These are phyloP conservation scores for Rhinocladiella mackenziei DNA, from an alignment of 2,329 filamentous ascomycete genomes.

Conservation along the genomic window DNA sequence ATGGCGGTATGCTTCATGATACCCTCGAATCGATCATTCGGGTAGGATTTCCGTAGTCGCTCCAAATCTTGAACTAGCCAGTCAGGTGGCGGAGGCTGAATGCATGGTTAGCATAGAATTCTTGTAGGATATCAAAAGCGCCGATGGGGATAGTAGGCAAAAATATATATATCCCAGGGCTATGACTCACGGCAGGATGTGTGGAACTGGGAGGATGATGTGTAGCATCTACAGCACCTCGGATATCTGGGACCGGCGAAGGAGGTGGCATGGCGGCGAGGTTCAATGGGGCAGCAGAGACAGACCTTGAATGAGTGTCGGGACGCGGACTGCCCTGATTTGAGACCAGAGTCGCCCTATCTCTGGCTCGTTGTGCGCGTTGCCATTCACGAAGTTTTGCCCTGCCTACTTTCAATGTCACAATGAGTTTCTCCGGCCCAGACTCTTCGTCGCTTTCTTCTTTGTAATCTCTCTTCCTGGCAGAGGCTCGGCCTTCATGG, in stretches of 20 bases:
- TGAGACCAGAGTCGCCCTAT: constrained; percentile 34
- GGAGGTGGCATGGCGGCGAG: constrained; percentile 49
- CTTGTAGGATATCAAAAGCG: neutral
- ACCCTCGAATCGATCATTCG: constrained; percentile 78
- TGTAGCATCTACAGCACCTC: constrained; percentile 43
- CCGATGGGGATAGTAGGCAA: no score
- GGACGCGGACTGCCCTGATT: constrained; percentile 29
- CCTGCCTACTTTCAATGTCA: constrained; percentile 70
- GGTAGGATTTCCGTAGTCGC: constrained; percentile 65
- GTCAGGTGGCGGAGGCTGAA: constrained; percentile 73
- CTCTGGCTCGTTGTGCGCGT: constrained; percentile 53
- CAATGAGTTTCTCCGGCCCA: constrained; percentile 55
- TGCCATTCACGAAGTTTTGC: constrained; percentile 63
- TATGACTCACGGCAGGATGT: constrained; percentile 43
- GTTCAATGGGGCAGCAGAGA: constrained; percentile 34
- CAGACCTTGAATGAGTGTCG: constrained; percentile 31
- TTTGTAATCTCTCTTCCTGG: constrained; percentile 60
- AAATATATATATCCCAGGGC: no score
- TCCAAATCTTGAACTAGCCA: constrained; percentile 78
- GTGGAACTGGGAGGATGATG: constrained; percentile 41
- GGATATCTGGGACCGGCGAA: constrained; percentile 36
- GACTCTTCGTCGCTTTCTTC: constrained; percentile 76
- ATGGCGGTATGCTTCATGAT: constrained; percentile 87
- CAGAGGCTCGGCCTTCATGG: constrained; percentile 68
- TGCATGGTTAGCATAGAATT: constrained; percentile 11